Base-by-base conservation (phyloP, 192 early-diverging fungal species). In the Chytriomyces sp. region DNA sequence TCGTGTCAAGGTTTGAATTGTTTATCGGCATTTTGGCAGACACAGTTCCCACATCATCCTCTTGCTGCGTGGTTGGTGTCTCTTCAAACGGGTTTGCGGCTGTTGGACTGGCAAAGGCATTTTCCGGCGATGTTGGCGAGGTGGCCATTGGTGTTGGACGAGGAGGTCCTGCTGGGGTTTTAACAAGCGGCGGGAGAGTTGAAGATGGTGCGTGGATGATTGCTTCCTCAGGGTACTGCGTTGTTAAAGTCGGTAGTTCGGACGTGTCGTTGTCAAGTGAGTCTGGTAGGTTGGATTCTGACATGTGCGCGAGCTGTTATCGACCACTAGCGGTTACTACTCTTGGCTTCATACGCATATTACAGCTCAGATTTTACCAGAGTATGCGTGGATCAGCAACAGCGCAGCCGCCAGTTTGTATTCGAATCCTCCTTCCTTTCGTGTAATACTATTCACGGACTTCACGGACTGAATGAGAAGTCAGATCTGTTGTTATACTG, bases 21-120 rank as follows among this genome's bases (percentile, higher is more conserved):
- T 5, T 46, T 7, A 9, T 13, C 45, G 35, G 11, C 24, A 28
- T 45, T 49, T 18, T 28, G 11, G 63, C 63, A 20, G 63, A 20
- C 6, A 26, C 63, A 5, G 63, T 3, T 13, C 16, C 10, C 11
- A 4, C 67, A 18, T 18, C 18, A 3, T 57, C 53, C 53, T 16
- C 10, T 10, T n/a, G 35, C 67, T 24, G 45, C 67, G 45, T 10
- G 45, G 67, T 8, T 16, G 26, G 1, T 57, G 53, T 20, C 16
- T n/a, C 13, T n/a, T 13, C 20, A 64, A 24, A 18, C 13, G 26
- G 63, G 18, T 64, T 28, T 18, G 63, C 6, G 26, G 63, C 18
- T n/a, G 28, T 28, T 64, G 63, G 63, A 26, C 63, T 64, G 20
- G 63, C 28, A 28, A 64, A 64, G 5, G 63, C n/a, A 28, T 64